phyloP scores from a whole-genome alignment of 768 basidiomycete genomes.

The Rhodosporidiobolus sp. region DNA sequence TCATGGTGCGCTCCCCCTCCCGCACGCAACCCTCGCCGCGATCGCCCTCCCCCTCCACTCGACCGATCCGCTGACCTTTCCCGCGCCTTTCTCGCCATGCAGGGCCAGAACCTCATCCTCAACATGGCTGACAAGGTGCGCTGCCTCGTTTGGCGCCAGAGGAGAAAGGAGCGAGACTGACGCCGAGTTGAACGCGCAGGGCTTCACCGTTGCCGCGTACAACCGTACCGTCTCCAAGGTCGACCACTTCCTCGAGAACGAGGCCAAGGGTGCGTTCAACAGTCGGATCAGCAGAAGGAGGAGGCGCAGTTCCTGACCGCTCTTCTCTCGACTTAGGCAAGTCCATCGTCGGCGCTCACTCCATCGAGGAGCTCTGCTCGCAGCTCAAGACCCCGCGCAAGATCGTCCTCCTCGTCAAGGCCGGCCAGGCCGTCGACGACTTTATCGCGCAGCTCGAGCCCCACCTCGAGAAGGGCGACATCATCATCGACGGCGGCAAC shows the following conservation, averaged over 20 bases:
- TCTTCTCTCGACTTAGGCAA: slow-evolving; percentile 60
- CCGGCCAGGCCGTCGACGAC: slow-evolving; percentile 89
- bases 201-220: slow-evolving; percentile 92
- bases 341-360: slow-evolving; percentile 90
- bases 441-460: slow-evolving; percentile 88
- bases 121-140: slow-evolving; percentile 74
- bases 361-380: slow-evolving; percentile 79
- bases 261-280: slow-evolving; percentile 79
- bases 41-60: background rate
- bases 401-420: slow-evolving; percentile 98
- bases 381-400: slow-evolving; percentile 95
- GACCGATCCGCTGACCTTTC: background rate
- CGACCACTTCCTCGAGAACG: slow-evolving; percentile 88
- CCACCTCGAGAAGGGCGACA: slow-evolving; percentile 89
- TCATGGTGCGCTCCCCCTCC: slow-evolving; percentile 21
- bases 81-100: background rate
- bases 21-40: background rate
- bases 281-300: too few relatives aligned
- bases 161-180: background rate
- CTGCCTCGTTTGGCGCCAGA: too few relatives aligned
- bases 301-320: background rate
- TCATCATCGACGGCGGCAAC: slow-evolving; percentile 99
- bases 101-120: slow-evolving; percentile 46
- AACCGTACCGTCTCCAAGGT: slow-evolving; percentile 97
- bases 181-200: slow-evolving; percentile 45